Conservation (phyloP, 495 filamentous ascomycete species). For the Xylaria bambusicola region DNA sequence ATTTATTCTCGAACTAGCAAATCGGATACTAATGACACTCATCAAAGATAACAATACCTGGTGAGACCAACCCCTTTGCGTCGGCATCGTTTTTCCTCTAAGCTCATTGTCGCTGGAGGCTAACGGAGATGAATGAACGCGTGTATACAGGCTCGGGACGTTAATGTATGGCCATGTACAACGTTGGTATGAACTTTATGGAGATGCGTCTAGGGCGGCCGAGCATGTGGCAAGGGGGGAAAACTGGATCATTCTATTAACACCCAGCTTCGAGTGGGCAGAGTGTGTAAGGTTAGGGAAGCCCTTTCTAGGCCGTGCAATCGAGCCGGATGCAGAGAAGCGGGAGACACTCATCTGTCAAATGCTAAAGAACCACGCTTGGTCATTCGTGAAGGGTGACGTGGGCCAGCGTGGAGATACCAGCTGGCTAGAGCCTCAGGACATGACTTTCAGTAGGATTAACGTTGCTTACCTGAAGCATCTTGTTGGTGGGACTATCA, state of each 20-base stretch:
- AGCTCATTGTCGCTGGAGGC: not conserved
- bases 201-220: not conserved
- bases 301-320: not conserved
- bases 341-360: not conserved
- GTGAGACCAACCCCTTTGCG: not conserved
- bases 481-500: not conserved
- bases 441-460: not conserved
- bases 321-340: not conserved
- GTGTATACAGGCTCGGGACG: slow-evolving; percentile 7
- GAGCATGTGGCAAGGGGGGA: not conserved
- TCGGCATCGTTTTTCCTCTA: not conserved
- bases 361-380: not conserved
- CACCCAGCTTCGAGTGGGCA: not conserved
- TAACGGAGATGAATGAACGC: not conserved
- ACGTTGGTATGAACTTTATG: not conserved
- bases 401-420: not conserved
- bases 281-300: not conserved
- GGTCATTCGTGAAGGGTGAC: not conserved
- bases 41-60: not conserved
- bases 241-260: not conserved
- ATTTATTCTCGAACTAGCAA: not conserved
- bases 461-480: not conserved
- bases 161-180: not conserved
- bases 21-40: not conserved
- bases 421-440: not conserved